Conservation (phyloP, 768 basidiomycete genomes). For the Porphyrellus cyaneotinctus region DNA sequence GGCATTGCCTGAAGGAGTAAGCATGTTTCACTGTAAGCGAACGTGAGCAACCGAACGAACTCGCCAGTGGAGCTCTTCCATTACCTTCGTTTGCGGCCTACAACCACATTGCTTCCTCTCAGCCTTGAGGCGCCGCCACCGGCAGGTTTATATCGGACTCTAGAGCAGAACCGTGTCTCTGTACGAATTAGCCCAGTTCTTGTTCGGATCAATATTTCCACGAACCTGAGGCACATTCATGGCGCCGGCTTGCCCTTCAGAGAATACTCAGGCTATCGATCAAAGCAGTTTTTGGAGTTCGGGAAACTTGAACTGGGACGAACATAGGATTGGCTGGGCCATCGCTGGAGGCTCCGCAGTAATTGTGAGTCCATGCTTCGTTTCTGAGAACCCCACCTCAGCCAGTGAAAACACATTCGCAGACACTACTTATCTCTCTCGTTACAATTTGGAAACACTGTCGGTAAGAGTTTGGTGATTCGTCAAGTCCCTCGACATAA, state of each 20-base stretch:
- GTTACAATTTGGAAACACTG: conserved; percentile 58
- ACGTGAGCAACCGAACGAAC: not conserved
- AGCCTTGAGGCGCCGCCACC: not conserved
- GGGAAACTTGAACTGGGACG: conserved; percentile 52
- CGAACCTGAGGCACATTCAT: conserved; percentile 9
- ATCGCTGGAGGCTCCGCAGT: conserved; percentile 60
- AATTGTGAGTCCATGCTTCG: conserved; percentile 39
- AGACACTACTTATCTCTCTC: conserved; percentile 61
- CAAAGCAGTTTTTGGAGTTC: conserved; percentile 61
- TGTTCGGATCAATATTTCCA: not conserved
- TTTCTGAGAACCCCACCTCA: not conserved
- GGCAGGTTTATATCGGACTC: conserved; percentile 6
- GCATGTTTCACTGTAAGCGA: not conserved
- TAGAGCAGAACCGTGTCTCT: conserved; percentile 3
- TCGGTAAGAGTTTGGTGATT: conserved; percentile 41
- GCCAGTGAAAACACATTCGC: not conserved
- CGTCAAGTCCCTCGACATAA: not conserved
- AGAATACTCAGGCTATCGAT: conserved; percentile 48
- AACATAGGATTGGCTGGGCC: conserved; percentile 70
- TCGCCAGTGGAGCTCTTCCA: not conserved
- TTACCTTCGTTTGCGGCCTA: not conserved
- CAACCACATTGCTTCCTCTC: not conserved
- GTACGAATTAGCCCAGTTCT: conserved; percentile 1
- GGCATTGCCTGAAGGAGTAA: too few relatives aligned
- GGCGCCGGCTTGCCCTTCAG: conserved; percentile 43